Percentiles rank a stretch among this genome's conserved stretches.
Conservation (phyloP, 768 basidiomycete species). For the Tricholoma matsutake region DNA sequence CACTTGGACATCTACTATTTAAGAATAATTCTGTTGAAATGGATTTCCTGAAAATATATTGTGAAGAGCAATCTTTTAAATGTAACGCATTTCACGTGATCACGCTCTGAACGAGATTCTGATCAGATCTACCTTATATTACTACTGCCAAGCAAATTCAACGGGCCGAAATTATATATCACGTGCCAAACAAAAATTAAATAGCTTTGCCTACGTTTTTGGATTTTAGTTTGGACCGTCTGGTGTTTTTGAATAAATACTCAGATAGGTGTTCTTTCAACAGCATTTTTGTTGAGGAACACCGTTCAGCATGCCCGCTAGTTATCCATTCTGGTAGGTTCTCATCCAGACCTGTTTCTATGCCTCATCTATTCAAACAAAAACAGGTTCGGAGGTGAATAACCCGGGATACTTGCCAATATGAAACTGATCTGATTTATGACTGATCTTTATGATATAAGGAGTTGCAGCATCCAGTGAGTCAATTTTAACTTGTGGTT, state of each 20-base stretch:
- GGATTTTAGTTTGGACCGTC: neutral
- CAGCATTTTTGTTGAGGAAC: constrained; percentile 16
- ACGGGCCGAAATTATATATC: no score
- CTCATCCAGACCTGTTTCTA: neutral
- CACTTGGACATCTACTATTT: no score
- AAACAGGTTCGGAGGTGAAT: constrained; percentile 61
- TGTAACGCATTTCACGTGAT: no score
- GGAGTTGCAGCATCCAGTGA: constrained; percentile 64
- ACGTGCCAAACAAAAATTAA: no score
- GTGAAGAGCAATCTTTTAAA: no score
- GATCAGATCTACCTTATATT: no score
- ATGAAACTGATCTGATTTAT: neutral
- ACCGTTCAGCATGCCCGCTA: constrained; percentile 32
- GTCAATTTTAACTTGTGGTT: constrained; percentile 21
- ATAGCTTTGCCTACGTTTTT: neutral
- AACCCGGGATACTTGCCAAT: neutral
- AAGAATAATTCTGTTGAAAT: no score
- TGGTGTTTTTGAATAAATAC: neutral
- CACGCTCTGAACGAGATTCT: no score
- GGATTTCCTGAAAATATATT: no score
- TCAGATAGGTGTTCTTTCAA: constrained; percentile 17
- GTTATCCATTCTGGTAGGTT: constrained; percentile 50
- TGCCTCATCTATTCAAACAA: neutral
- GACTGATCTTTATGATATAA: constrained; percentile 17
- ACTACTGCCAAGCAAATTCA: no score